Evolutionary conservation across 805 yeast species (phyloP), one percentile per base, ranked within the genome.

Genomic region (Kluyveromyces aestuarii): DNA sequence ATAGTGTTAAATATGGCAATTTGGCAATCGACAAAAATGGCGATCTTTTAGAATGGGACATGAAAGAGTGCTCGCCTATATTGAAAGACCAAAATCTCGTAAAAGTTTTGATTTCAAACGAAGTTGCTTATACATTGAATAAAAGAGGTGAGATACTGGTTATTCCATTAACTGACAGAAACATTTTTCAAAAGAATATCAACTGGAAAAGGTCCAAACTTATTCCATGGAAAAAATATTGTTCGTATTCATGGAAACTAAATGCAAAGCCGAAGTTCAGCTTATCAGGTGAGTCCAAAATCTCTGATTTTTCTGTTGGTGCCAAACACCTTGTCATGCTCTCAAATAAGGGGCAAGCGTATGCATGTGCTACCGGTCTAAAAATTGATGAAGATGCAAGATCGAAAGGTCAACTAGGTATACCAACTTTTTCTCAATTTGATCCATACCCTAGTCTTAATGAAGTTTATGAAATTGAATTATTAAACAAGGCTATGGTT

Each of bases 361-460:
- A 74, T 54, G 71, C 86, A 1, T 71, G 80, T 10, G 75, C 86
- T 14, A 80, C 95, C 0, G 84, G 84, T 1, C 52, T 65, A 2
- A 54, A 59, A 13, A 54, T 49, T 4, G 41, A 55, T 1, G 46
- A 47, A 11, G 62, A 69, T n/a, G 66, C 71, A 6, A 73, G 74
- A 43, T 68, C 76, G 21, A 70, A 73, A 25, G 98, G 98, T 4
- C 97, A 93, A 67, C 87, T 77, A 66, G 98, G 97, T 17, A 64
- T 87, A 14, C 93, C 96, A 1, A 66, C 70, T 13, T 77, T 72
- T 53, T 79, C 96, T 1, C 90, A 86, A 49, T 80, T 80, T 58
- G 79, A 76, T 50, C 53, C 64, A 5, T 73, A 78, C 0, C 86
- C 89, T 7, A 53, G 55, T 2, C 71, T 73, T 14, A 74, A 74